These are phyloP conservation scores for Trametes elegans DNA, from an alignment of 768 basidiomycete genomes.

Conservation along the genomic window DNA sequence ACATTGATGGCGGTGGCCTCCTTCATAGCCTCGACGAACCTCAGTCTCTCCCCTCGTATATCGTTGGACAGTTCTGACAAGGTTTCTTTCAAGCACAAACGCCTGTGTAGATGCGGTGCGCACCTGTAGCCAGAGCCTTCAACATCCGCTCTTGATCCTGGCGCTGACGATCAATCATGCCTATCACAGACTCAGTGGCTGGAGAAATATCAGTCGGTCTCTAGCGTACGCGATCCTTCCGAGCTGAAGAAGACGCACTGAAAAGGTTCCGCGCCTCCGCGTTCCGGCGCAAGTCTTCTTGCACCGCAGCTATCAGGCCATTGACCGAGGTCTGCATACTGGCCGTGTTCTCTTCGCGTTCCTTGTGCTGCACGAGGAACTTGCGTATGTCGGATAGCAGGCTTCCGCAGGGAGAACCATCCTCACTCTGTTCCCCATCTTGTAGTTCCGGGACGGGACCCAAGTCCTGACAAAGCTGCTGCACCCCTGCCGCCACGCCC, in stretches of 20 bases:
- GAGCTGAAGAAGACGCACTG: slow-evolving; percentile 21
- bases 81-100: background rate
- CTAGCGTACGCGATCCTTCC: background rate
- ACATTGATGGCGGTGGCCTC: slow-evolving; percentile 89
- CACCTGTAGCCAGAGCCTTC: slow-evolving; percentile 63
- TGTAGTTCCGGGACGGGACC: slow-evolving; percentile 33
- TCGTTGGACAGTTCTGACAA: slow-evolving; percentile 79
- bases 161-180: slow-evolving; percentile 65
- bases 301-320: slow-evolving; percentile 38
- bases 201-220: background rate
- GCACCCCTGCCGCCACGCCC: slow-evolving; percentile 54
- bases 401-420: slow-evolving; percentile 22
- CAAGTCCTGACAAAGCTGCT: slow-evolving; percentile 56
- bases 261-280: slow-evolving; percentile 41
- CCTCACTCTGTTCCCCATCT: slow-evolving; percentile 22
- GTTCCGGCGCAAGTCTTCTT: slow-evolving; percentile 39
- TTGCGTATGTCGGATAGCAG: slow-evolving; percentile 36
- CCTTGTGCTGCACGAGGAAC: slow-evolving; percentile 34
- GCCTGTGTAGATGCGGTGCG: slow-evolving; percentile 8
- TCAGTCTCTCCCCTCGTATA: slow-evolving; percentile 79
- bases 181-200: slow-evolving; percentile 59
- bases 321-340: slow-evolving; percentile 35
- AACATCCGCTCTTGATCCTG: slow-evolving; percentile 73
- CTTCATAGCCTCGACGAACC: slow-evolving; percentile 95
- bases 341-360: slow-evolving; percentile 30